These are phyloP conservation scores for Fraxinus quadrangulata DNA, from an alignment of 257 asterid species.

Conservation along the genomic window DNA sequence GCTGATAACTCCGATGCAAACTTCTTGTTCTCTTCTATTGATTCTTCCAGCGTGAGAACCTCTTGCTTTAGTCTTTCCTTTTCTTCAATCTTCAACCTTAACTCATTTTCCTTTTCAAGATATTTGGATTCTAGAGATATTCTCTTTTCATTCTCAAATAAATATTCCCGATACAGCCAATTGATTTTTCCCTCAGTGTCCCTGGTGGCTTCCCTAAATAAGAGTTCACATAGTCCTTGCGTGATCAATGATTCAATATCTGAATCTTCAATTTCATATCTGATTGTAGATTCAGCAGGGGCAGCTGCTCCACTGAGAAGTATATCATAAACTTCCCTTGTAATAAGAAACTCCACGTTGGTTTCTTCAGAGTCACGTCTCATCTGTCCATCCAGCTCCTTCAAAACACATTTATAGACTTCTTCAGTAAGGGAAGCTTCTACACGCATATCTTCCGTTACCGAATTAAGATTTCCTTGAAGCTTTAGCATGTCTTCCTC, in stretches of 20 bases:
- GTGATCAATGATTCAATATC: slow-evolving; percentile 43
- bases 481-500: slow-evolving; percentile 54
- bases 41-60: slow-evolving; percentile 35
- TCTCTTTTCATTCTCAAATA: slow-evolving; percentile 39
- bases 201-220: slow-evolving; percentile 49
- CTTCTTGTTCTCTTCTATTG: slow-evolving; percentile 53
- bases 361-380: slow-evolving; percentile 41
- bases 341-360: slow-evolving; percentile 39
- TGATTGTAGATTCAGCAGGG: slow-evolving; percentile 37
- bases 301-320: slow-evolving; percentile 42
- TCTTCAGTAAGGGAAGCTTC: slow-evolving; percentile 59
- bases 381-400: slow-evolving; percentile 42
- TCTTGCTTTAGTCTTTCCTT: slow-evolving; percentile 58
- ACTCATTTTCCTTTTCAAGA: slow-evolving; percentile 53
- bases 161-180: slow-evolving; percentile 36
- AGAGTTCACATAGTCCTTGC: slow-evolving; percentile 47
- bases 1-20: slow-evolving; percentile 39
- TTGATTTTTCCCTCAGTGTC: slow-evolving; percentile 46
- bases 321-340: slow-evolving; percentile 41
- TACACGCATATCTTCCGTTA: slow-evolving; percentile 44
- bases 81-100: slow-evolving; percentile 50
- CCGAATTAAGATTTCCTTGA: slow-evolving; percentile 44
- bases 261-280: slow-evolving; percentile 49
- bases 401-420: slow-evolving; percentile 52
- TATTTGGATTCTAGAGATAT: slow-evolving; percentile 38